Percentiles rank a stretch among this genome's conserved stretches.
These are phyloP conservation scores for Candida lessepsii DNA, from an alignment of 805 yeast species.

Conservation along the genomic window DNA sequence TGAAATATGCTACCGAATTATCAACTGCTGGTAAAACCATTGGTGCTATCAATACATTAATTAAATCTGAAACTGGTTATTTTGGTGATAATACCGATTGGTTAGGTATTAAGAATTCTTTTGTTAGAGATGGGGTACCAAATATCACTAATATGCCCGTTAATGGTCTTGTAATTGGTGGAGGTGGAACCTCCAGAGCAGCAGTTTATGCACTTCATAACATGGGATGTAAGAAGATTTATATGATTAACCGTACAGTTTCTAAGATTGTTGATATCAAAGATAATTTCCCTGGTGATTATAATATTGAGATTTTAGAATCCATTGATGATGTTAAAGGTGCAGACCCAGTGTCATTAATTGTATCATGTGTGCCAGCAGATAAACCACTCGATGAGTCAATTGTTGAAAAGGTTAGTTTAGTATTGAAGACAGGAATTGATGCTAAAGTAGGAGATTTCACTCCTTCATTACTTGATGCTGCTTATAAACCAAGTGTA, in stretches of 20 bases:
- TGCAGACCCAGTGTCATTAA: slow-evolving; percentile 52
- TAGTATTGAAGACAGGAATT: slow-evolving; percentile 43
- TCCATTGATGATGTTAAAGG: slow-evolving; percentile 44
- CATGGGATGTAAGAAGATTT: slow-evolving; percentile 76
- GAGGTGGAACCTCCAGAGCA: slow-evolving; percentile 97
- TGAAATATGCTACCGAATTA: slow-evolving; percentile 61
- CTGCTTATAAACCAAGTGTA: slow-evolving; percentile 87
- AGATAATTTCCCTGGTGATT: slow-evolving; percentile 56
- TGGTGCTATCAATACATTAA: slow-evolving; percentile 92
- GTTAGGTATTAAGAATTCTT: slow-evolving; percentile 78
- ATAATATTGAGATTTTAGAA: slow-evolving; percentile 58
- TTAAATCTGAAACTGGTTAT: slow-evolving; percentile 47
- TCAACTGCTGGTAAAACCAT: slow-evolving; percentile 76
- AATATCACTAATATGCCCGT: slow-evolving; percentile 31
- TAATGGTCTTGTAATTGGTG: slow-evolving; percentile 84
- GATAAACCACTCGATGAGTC: slow-evolving; percentile 62
- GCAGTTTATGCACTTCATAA: slow-evolving; percentile 82
- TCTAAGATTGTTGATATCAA: slow-evolving; percentile 62
- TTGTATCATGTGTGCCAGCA: slow-evolving; percentile 83
- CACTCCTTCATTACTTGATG: slow-evolving; percentile 70
- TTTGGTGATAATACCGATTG: slow-evolving; percentile 94
- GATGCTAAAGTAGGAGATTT: slow-evolving; percentile 33
- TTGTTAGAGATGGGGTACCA: slow-evolving; percentile 61
- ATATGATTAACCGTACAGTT: slow-evolving; percentile 76
- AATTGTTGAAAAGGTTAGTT: slow-evolving; percentile 49